These are phyloP conservation scores for Coix lacrymajobi DNA, from an alignment of 176 grass and related monocot genomes.

Conservation along the genomic window DNA sequence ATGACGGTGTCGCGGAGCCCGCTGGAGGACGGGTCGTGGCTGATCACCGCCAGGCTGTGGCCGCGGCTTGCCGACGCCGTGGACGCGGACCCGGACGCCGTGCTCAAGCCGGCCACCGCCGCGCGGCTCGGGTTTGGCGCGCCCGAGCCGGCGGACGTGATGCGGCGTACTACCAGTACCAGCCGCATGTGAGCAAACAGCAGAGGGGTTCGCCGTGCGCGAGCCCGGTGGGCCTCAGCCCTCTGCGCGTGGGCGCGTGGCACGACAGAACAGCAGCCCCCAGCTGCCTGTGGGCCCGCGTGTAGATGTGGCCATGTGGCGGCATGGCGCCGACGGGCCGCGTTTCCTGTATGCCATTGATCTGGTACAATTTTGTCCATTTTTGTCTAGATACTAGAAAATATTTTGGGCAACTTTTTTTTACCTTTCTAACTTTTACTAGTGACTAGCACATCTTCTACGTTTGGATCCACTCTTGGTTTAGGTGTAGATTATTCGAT, in stretches of 20 bases:
- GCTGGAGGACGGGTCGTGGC: constrained; percentile 56
- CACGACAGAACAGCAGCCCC: neutral
- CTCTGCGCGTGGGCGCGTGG: no score
- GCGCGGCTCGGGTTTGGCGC: constrained; percentile 32
- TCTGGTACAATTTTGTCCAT: no score
- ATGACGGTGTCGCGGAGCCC: constrained; percentile 42
- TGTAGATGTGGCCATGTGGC: neutral
- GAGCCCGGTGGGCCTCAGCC: no score
- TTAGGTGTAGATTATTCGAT: no score
- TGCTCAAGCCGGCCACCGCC: constrained; percentile 51
- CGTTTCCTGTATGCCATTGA: no score
- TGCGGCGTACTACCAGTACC: neutral
- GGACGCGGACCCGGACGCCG: constrained; percentile 36
- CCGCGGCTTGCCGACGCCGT: constrained; percentile 46
- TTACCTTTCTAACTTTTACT: no score
- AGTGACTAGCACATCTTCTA: no score
- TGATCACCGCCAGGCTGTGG: constrained; percentile 50
- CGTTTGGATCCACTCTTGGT: no score
- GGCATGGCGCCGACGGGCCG: neutral
- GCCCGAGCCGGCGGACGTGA: neutral
- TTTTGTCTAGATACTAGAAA: no score
- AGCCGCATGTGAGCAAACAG: constrained; percentile 30
- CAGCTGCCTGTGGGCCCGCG: neutral
- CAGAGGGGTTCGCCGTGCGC: no score
- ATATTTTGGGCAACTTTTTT: no score